These are phyloP conservation scores for Quercus gilva DNA, from an alignment of 306 rosid genomes.

Conservation along the genomic window DNA sequence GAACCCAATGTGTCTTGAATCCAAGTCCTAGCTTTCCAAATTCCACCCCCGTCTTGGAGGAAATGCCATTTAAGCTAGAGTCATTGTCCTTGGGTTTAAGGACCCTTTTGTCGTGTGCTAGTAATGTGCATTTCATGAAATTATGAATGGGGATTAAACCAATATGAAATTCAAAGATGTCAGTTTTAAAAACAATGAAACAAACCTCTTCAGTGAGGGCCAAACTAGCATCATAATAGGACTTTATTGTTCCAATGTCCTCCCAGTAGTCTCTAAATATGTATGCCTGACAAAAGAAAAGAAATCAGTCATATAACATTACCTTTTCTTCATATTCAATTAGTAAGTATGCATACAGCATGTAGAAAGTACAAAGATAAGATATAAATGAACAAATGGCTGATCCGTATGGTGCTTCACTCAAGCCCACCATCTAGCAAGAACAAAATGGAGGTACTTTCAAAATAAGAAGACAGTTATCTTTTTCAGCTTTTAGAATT, in stretches of 20 bases:
- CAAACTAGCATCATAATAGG: slow-evolving; percentile 78
- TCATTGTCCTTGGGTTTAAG: neutral
- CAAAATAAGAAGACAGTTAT: neutral
- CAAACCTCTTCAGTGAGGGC: slow-evolving; percentile 90
- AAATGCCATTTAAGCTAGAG: neutral
- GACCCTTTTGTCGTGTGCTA: no score
- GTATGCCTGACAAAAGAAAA: slow-evolving; percentile 52
- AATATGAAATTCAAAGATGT: neutral
- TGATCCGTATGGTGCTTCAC: neutral
- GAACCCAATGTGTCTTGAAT: no score
- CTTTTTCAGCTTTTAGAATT: neutral
- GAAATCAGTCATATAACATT: slow-evolving; percentile 1
- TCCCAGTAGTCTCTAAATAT: slow-evolving; percentile 92
- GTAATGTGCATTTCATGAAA: neutral
- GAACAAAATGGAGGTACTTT: neutral
- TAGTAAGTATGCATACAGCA: neutral
- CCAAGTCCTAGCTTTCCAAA: no score
- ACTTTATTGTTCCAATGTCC: slow-evolving; percentile 83
- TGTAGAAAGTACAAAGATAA: neutral
- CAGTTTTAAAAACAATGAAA: slow-evolving; percentile 13
- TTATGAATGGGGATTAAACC: neutral
- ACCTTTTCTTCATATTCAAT: neutral
- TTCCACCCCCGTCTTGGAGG: neutral
- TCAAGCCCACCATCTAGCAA: neutral
- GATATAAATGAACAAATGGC: neutral